Base-by-base conservation (phyloP, 441 rosid genomes). In the Manihot esculenta region DNA sequence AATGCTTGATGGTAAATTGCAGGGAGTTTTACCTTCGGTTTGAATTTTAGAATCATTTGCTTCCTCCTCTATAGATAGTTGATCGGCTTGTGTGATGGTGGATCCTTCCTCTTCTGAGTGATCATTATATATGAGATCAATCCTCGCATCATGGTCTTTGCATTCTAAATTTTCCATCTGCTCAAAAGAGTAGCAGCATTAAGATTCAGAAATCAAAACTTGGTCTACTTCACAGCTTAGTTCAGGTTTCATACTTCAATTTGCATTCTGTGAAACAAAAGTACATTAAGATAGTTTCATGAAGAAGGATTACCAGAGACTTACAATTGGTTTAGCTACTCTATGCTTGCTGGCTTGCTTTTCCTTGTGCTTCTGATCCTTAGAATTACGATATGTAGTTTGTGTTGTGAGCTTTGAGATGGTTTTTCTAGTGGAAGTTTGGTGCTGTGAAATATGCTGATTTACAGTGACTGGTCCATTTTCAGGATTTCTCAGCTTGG, bases 21-120 rank as follows among this genome's bases (percentile, higher is more conserved):
- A 33, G 35, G 23, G 63, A 23, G 56, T 38, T 12, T 71, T 81
- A 94, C 97, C 95, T 88, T 71, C 82, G 76, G 70, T 77, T 73
- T 45, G 75, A 77, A 73, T 42, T 68, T 79, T 78, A 11, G 75
- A 75, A 64, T 74, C 76, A 24, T 78, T 77, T 69, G 77, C 72
- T 66, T 75, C 82, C 64, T 81, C 84, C 57, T 78, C 70, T n/a
- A 48, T 45, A 45, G 79, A 66, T 35, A 70, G 67, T 65, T 81
- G 81, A 70, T 77, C 81, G 53, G 50, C 69, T 41, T 73, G 63
- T 67, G 0, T 27, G 27, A 38, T 66, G 11, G 55, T 38, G 26
- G 69, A 77, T 65, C 48, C 78, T 24, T 72, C 62, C 6, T 24
- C 62, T 17, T n/a, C 48, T 48, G 83, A 74, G 17, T 62, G 72